phyloP scores from a whole-genome alignment of 257 asterid genomes.

The Cinchona pubescens region DNA sequence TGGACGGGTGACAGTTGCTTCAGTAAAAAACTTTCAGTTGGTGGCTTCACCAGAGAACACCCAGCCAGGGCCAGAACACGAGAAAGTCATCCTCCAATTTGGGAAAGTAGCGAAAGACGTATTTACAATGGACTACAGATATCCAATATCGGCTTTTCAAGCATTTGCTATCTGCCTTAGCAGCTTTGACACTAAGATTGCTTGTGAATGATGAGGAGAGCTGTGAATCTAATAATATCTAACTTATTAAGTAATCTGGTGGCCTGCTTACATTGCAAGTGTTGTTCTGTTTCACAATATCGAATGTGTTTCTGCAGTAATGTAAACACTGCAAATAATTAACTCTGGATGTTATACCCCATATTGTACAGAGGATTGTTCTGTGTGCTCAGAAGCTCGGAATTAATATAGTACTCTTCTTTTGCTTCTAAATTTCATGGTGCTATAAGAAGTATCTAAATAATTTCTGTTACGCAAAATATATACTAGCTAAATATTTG shows the following conservation, averaged over 20 bases:
- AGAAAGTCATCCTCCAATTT: slow-evolving; percentile 80
- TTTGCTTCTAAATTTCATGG: too few relatives aligned
- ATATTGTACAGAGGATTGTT: not conserved
- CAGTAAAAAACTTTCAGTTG: slow-evolving; percentile 88
- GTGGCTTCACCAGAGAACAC: slow-evolving; percentile 79
- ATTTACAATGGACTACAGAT: slow-evolving; percentile 82
- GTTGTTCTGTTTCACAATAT: not conserved
- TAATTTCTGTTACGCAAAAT: too few relatives aligned
- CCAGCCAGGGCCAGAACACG: slow-evolving; percentile 59
- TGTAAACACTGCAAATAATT: not conserved
- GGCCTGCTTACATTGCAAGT: not conserved
- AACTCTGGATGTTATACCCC: not conserved
- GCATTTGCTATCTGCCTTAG: slow-evolving; percentile 58
- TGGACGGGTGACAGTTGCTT: slow-evolving; percentile 89
- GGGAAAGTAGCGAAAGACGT: slow-evolving; percentile 94
- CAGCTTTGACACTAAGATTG: slow-evolving; percentile 89
- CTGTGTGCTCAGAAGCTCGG: too few relatives aligned
- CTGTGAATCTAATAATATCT: slow-evolving; percentile 17
- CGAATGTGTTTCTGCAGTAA: not conserved
- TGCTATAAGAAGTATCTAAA: too few relatives aligned
- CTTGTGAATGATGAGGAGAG: slow-evolving; percentile 59
- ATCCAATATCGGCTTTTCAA: slow-evolving; percentile 86
- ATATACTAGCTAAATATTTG: not conserved
- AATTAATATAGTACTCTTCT: too few relatives aligned
- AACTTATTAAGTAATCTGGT: not conserved